Percentiles rank a stretch among this genome's conserved stretches.
These are phyloP conservation scores for Ceratocystis destructans DNA, from an alignment of 2,329 filamentous ascomycete species.

Conservation along the genomic window DNA sequence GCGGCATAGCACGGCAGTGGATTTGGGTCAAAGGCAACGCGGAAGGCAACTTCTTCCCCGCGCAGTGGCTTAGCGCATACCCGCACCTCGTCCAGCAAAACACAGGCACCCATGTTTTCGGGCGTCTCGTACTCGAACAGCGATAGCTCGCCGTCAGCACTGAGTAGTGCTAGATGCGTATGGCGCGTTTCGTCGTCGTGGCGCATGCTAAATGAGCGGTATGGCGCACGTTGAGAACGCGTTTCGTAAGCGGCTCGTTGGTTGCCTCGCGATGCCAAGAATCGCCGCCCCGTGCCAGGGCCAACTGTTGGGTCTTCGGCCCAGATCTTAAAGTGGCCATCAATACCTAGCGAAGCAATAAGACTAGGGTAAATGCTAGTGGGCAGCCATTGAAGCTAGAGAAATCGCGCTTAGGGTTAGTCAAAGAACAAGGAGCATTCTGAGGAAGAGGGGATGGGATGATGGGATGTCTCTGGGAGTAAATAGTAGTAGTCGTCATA, in stretches of 20 bases:
- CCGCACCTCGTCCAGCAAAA: constrained; percentile 38
- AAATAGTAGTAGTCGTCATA: neutral
- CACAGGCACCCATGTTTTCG: constrained; percentile 68
- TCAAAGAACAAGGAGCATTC: neutral
- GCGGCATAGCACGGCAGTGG: constrained; percentile 65
- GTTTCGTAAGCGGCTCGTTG: constrained; percentile 41
- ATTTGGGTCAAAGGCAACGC: constrained; percentile 78
- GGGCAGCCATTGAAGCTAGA: constrained; percentile 80
- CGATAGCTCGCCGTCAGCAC: constrained; percentile 64
- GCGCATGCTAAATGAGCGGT: constrained; percentile 74
- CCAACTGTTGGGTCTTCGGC: constrained; percentile 74
- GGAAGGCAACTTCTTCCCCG: constrained; percentile 78
- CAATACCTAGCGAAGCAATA: constrained; percentile 75
- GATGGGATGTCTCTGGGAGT: neutral
- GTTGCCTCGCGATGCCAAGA: constrained; percentile 43
- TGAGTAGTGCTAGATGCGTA: constrained; percentile 74
- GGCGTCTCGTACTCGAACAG: constrained; percentile 77
- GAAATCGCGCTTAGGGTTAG: constrained; percentile 6
- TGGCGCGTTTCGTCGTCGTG: constrained; percentile 65
- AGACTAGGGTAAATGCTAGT: constrained; percentile 76
- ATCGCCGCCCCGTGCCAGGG: constrained; percentile 53
- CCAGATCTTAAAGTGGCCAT: constrained; percentile 81
- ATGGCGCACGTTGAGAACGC: constrained; percentile 45
- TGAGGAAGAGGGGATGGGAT: no score
- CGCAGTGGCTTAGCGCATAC: constrained; percentile 47